phyloP scores from a whole-genome alignment of 2,329 filamentous ascomycete genomes.

The Nemania serpens region DNA sequence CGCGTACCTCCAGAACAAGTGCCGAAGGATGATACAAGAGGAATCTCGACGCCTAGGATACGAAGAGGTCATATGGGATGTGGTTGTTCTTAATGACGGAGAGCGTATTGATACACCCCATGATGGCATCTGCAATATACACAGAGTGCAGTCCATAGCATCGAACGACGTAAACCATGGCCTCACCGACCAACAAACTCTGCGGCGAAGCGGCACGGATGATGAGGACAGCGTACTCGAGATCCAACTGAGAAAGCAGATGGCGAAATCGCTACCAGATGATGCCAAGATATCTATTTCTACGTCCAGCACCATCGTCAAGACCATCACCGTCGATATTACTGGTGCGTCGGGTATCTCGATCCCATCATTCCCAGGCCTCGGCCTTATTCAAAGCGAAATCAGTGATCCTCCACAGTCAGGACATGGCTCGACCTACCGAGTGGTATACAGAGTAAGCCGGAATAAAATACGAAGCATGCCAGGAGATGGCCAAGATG shows the following conservation, averaged over 20 bases:
- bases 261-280: constrained; percentile 57
- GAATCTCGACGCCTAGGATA: constrained; percentile 52
- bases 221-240: constrained; percentile 53
- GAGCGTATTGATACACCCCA: constrained; percentile 60
- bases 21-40: constrained; percentile 55
- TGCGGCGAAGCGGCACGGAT: constrained; percentile 31
- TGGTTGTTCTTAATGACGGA: constrained; percentile 65
- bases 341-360: constrained; percentile 56
- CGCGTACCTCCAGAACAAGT: constrained; percentile 64
- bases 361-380: constrained; percentile 60
- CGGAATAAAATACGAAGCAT: constrained; percentile 55
- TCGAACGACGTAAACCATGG: constrained; percentile 35
- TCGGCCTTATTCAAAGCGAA: constrained; percentile 60
- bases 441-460: constrained; percentile 64
- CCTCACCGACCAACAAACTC: constrained; percentile 44
- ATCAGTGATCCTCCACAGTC: constrained; percentile 30
- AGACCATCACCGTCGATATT: constrained; percentile 68
- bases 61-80: constrained; percentile 68
- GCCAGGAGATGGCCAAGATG: constrained; percentile 42
- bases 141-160: constrained; percentile 31
- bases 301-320: constrained; percentile 62
- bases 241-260: constrained; percentile 56
- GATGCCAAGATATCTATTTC: constrained; percentile 64
- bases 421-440: constrained; percentile 47
- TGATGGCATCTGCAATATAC: constrained; percentile 43